Conservation (phyloP, 148 eudicot genomes). For the Nyssa sinensis region DNA sequence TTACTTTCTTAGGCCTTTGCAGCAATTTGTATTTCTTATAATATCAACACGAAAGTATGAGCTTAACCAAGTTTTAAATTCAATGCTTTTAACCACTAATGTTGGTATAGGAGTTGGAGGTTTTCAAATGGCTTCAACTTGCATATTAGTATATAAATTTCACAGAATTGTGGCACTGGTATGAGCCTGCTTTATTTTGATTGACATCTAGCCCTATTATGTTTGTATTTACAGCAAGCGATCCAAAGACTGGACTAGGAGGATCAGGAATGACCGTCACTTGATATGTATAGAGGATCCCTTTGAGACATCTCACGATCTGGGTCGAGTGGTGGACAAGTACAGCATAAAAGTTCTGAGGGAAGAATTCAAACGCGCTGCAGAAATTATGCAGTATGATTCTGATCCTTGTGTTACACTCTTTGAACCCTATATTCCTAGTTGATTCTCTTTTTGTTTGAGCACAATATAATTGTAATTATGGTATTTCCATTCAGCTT, state of each 20-base stretch:
- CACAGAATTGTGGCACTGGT: no score
- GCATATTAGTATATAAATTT: no score
- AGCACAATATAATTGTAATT: neutral
- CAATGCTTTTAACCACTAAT: no score
- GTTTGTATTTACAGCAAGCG: constrained; percentile 55
- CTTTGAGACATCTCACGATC: constrained; percentile 80
- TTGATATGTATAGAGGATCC: constrained; percentile 98
- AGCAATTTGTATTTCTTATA: no score
- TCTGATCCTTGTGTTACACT: constrained; percentile 70
- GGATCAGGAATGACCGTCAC: constrained; percentile 92
- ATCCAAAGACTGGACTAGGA: constrained; percentile 94
- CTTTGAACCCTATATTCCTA: constrained; percentile 62
- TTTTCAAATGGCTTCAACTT: no score
- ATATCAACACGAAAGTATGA: no score
- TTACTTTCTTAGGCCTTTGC: no score
- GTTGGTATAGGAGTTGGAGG: no score
- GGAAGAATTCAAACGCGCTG: constrained; percentile 98
- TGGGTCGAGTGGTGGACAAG: constrained; percentile 92
- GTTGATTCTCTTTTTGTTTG: constrained; percentile 17
- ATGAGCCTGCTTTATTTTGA: neutral
- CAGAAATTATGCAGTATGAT: constrained; percentile 79
- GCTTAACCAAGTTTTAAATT: no score
- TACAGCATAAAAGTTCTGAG: constrained; percentile 76
- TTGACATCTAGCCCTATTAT: neutral
- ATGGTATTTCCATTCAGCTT: neutral